Conservation (phyloP, 345 rosid genomes). For the Linum lewisii region DNA sequence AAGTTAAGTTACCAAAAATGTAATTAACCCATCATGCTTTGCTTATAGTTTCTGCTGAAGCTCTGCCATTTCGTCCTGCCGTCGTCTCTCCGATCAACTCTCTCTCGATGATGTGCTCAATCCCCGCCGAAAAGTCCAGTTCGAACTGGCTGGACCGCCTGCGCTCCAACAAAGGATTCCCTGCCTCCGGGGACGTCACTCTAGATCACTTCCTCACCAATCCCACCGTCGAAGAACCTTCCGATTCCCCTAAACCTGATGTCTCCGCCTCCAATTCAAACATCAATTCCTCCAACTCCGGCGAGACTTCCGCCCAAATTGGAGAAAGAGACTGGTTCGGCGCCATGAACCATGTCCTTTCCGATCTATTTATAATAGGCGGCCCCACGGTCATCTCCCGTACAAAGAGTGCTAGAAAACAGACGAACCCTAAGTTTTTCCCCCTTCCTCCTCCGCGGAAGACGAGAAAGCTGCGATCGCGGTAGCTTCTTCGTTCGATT, state of each 20-base stretch:
- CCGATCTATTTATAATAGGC: conserved; percentile 72
- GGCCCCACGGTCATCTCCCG: conserved; percentile 14
- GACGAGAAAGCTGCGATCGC: conserved; percentile 22
- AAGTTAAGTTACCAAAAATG: too few species aligned
- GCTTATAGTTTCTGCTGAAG: too few species aligned
- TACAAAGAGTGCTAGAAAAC: conserved; percentile 60
- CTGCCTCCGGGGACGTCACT: conserved; percentile 40
- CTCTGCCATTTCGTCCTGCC: background rate
- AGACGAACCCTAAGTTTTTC: conserved; percentile 65
- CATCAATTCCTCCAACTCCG: conserved; percentile 6
- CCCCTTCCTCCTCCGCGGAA: conserved; percentile 20
- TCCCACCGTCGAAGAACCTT: background rate
- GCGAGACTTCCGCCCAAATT: conserved; percentile 12
- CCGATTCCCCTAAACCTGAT: conserved; percentile 24
- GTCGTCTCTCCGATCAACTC: background rate
- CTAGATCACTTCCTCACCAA: conserved; percentile 57
- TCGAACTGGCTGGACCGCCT: conserved; percentile 87
- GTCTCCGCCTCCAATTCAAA: conserved; percentile 35
- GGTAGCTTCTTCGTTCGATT: conserved; percentile 24
- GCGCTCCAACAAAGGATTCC: conserved; percentile 69
- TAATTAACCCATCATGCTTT: too few species aligned
- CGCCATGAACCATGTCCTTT: conserved; percentile 57
- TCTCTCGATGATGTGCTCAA: conserved; percentile 51
- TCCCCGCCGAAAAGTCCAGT: conserved; percentile 40
- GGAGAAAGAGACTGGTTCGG: conserved; percentile 41